Base-by-base conservation (phyloP, 2,329 filamentous ascomycete species). In the Ambrosiella xylebori region DNA sequence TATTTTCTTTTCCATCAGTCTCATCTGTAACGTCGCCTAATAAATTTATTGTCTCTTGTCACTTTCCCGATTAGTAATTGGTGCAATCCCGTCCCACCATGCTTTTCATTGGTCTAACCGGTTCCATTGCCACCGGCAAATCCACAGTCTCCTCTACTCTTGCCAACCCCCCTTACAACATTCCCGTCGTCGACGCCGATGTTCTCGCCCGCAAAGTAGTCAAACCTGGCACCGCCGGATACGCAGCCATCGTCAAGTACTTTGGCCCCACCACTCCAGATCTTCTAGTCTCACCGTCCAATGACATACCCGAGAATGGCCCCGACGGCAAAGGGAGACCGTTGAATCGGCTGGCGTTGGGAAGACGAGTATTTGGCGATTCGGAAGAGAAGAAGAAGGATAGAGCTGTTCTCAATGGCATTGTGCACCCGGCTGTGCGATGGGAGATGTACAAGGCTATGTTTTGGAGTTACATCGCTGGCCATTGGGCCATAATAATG, bases 61-160 rank as follows among this genome's bases (percentile, higher is more conserved):
- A 41, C 8, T 41, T n/a, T n/a, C 8, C 8, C 4, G 27, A 27
- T 27, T 27, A 27, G 27, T 27, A 27, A 27, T 27, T 27, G 27
- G 27, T 27, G 27, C 27, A 27, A 27, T 27, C 27, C 4, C 3
- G 27, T 27, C 6, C 36, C 47, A 57, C 27, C n/a, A 97, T 97
- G 93, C 80, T 97, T 54, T 82, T 98, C 66, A 89, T 98, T 65
- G 93, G 93, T 59, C 81, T 98, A 35, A 98, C 93, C 7, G 93
- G 93, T 68, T 95, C 90, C 61, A 97, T 98, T 68, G 93, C 93
- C 61, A 98, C 93, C 5, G 93, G 93, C 69, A 98, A 98, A 79
- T 95, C 91, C 51, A 98, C 91, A 63, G 89, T 96, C 58, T 95
- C 93, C 36, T 76, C 78, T 44, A 78, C 95, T 64, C 86, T 98